phyloP scores from a whole-genome alignment of 495 filamentous ascomycete species.

The Aspergillus sclerotiicarbonarius region DNA sequence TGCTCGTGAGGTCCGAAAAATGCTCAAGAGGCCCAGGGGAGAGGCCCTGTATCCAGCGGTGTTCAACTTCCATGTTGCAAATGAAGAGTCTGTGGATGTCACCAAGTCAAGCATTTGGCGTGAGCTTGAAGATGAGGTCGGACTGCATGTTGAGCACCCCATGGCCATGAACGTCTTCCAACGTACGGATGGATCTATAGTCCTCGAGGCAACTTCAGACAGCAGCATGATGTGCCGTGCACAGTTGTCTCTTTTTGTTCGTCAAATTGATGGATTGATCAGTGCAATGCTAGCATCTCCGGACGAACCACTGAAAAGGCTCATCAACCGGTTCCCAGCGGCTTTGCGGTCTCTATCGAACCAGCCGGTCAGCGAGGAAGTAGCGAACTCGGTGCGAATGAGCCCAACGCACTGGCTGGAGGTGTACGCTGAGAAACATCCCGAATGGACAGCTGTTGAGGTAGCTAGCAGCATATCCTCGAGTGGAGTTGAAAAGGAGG shows the following conservation, averaged over 20 bases:
- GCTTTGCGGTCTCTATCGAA: slow-evolving; percentile 26
- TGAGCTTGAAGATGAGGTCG: slow-evolving; percentile 25
- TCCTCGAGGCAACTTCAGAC: slow-evolving; percentile 27
- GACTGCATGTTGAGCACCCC: slow-evolving; percentile 34
- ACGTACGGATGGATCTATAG: slow-evolving; percentile 12
- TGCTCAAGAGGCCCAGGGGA: slow-evolving; percentile 23
- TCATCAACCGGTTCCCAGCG: slow-evolving; percentile 21
- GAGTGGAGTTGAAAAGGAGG: slow-evolving; percentile 30
- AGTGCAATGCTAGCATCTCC: slow-evolving; percentile 26
- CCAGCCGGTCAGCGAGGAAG: slow-evolving; percentile 15
- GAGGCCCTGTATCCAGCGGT: slow-evolving; percentile 33
- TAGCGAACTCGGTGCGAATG: slow-evolving; percentile 19
- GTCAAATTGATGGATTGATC: slow-evolving; percentile 30
- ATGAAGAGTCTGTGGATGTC: background rate
- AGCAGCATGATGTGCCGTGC: slow-evolving; percentile 23
- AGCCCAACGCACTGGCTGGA: slow-evolving; percentile 34
- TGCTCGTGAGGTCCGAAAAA: slow-evolving; percentile 27
- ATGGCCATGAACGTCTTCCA: slow-evolving; percentile 35
- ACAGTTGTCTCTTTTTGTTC: slow-evolving; percentile 29
- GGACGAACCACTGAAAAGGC: slow-evolving; percentile 18
- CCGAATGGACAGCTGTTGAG: slow-evolving; percentile 42
- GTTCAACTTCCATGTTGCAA: slow-evolving; percentile 29
- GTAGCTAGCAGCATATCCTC: slow-evolving; percentile 32
- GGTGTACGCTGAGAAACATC: slow-evolving; percentile 30
- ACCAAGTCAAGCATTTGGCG: slow-evolving; percentile 18